A percentile compares a stretch with the other conserved stretches of the same genome.
phyloP scores from a whole-genome alignment of 441 rosid species.

The Adansonia madagascariensis region DNA sequence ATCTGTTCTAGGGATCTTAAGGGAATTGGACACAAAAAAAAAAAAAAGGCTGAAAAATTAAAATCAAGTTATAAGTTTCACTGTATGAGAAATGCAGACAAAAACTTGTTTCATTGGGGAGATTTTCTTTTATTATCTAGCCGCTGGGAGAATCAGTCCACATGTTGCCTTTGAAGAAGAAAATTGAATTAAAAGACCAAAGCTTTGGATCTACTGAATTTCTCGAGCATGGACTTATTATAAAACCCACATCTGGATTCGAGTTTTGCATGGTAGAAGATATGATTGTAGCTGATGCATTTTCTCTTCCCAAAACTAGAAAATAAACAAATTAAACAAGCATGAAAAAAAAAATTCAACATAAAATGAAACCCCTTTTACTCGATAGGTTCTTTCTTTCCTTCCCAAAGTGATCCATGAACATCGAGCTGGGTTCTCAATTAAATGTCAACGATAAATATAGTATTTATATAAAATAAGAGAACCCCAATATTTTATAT shows the following conservation, averaged over 20 bases:
- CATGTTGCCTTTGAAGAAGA: conserved; percentile 43
- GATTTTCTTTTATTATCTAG: conserved; percentile 18
- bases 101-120: conserved; percentile 39
- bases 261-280: conserved; percentile 33
- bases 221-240: conserved; percentile 35
- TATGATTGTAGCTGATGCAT: conserved; percentile 41
- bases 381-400: conserved; percentile 32
- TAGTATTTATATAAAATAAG: not conserved
- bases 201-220: conserved; percentile 61
- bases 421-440: conserved; percentile 28
- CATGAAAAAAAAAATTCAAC: conserved; percentile 8
- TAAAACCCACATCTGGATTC: conserved; percentile 29
- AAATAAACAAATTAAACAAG: conserved; percentile 21
- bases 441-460: not conserved
- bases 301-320: conserved; percentile 41
- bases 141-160: conserved; percentile 53
- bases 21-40: not conserved
- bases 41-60: not conserved
- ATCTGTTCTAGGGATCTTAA: conserved; percentile 37
- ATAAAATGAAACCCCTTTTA: conserved; percentile 22
- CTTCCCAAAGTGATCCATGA: conserved; percentile 43
- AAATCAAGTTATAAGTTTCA: not conserved
- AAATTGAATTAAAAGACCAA: conserved; percentile 32
- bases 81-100: conserved; percentile 36
- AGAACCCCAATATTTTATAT: not conserved